These are phyloP conservation scores for Alternaria triticimaculans DNA, from an alignment of 2,329 filamentous ascomycete species.

Conservation along the genomic window DNA sequence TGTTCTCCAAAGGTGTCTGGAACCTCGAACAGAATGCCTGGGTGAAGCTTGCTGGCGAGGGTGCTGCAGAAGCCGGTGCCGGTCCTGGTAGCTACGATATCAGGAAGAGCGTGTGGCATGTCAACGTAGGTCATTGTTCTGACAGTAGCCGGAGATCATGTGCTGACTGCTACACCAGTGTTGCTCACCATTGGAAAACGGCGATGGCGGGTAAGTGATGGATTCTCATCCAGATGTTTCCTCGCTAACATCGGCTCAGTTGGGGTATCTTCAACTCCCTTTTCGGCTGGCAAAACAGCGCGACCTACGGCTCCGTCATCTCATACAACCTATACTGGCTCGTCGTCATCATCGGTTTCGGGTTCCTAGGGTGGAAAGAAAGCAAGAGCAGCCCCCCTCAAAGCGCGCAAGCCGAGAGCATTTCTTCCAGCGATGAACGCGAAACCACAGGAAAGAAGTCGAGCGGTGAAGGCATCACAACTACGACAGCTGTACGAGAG, in stretches of 20 bases:
- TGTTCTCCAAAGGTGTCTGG: constrained; percentile 81
- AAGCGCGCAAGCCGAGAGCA: constrained; percentile 13
- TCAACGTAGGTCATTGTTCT: constrained; percentile 66
- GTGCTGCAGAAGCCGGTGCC: constrained; percentile 66
- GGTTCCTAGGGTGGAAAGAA: constrained; percentile 72
- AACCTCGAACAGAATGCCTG: constrained; percentile 73
- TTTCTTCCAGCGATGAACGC: constrained; percentile 23
- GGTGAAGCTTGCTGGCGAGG: constrained; percentile 69
- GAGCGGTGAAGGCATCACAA: constrained; percentile 16
- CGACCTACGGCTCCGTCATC: constrained; percentile 85
- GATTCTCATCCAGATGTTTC: neutral
- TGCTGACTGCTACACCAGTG: constrained; percentile 59
- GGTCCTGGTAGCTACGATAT: constrained; percentile 84
- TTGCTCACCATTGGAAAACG: constrained; percentile 75
- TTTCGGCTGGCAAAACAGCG: constrained; percentile 87
- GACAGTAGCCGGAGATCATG: neutral
- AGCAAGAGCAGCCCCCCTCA: constrained; percentile 36
- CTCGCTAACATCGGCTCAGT: constrained; percentile 49
- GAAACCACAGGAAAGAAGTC: constrained; percentile 24
- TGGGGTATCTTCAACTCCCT: constrained; percentile 90
- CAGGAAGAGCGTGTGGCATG: constrained; percentile 78
- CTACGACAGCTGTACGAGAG: constrained; percentile 22
- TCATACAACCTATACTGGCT: constrained; percentile 91
- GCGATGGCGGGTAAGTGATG: constrained; percentile 59
- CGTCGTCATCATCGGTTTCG: constrained; percentile 69